These are phyloP conservation scores for Thalassiosira gravida DNA, from an alignment of 352 stramenopile genomes.

Conservation along the genomic window DNA sequence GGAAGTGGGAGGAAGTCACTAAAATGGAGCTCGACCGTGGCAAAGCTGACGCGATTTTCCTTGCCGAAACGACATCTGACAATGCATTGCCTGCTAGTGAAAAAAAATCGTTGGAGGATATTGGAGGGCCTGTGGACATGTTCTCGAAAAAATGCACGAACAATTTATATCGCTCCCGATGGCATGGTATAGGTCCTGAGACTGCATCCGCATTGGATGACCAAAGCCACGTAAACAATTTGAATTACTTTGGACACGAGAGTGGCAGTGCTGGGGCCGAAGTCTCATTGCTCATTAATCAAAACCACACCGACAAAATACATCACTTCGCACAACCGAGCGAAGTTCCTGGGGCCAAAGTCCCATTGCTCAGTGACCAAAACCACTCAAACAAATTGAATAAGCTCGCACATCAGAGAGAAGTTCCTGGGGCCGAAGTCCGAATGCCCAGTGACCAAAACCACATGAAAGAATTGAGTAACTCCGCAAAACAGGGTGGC, in stretches of 20 bases:
- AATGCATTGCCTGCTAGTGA: constrained; percentile 1
- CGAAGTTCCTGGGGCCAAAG: background rate
- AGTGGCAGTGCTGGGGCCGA: background rate
- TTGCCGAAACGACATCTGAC: constrained; percentile 10
- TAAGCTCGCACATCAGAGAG: background rate
- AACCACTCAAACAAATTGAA: background rate
- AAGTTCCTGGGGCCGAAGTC: background rate
- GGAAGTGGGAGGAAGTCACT: constrained; percentile 43
- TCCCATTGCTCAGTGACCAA: background rate
- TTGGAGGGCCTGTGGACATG: too few species aligned
- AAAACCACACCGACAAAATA: background rate
- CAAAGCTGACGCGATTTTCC: constrained; percentile 41
- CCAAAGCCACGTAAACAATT: background rate
- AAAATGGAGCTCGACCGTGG: constrained; percentile 42
- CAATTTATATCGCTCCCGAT: too few species aligned
- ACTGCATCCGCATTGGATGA: too few species aligned
- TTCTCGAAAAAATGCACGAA: too few species aligned
- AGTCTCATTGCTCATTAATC: background rate
- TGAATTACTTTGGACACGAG: background rate
- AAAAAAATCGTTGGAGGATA: background rate
- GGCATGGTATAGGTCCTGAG: too few species aligned
- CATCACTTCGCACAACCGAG: background rate
- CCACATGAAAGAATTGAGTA: background rate
- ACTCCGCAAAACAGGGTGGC: background rate
- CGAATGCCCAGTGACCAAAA: background rate